Evolutionary conservation across 176 grass and related monocot species (phyloP), one percentile per base, ranked within the genome.

Genomic region (Carex cristatella): DNA sequence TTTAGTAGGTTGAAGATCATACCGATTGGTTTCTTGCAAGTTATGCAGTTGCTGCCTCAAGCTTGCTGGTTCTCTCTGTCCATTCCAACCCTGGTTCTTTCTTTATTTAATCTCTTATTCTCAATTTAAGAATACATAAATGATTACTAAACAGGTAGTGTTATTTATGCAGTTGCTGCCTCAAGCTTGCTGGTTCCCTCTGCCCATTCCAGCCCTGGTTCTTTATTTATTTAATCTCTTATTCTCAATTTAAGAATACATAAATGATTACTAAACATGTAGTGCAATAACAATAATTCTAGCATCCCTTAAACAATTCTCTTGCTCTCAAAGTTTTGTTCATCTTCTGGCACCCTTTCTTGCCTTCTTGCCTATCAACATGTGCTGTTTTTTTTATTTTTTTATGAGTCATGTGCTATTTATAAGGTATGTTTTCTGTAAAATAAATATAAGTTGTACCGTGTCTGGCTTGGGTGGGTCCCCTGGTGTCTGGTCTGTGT

Each of bases 41-140:
- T 67, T 65, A 42, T 83, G 81, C 81, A 83, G 63, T 83, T 83
- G 62, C 40, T 83, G 81, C 81, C 81, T 83, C 62, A 83, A 83
- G 81, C 62, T 83, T 83, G 62, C 27, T 69, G 58, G 61, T 66
- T 83, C 81, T 44, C 4, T 83, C 63, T 83, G 81, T 44, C 62
- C 58, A 69, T 53, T 65, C 61, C 35, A 81, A 48, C 7, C 56
- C 61, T 81, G 8, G 33, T 48, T 55, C 48, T 32, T 10, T 56
- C 35, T 56, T 77, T 32, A 2, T 8, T 30, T 54, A 27, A 7
- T 69, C 15, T 18, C 14, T 69, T 77, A 1, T 77, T 13, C 27
- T 77, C 48, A 76, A 77, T 77, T 15, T 56, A 11, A 23, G 23
- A 32, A 31, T 56, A 77, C 23, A 76, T 30, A 55, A 74, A 76